Conservation (phyloP, 139 green algal genomes). For the Picochlorum sp. region DNA sequence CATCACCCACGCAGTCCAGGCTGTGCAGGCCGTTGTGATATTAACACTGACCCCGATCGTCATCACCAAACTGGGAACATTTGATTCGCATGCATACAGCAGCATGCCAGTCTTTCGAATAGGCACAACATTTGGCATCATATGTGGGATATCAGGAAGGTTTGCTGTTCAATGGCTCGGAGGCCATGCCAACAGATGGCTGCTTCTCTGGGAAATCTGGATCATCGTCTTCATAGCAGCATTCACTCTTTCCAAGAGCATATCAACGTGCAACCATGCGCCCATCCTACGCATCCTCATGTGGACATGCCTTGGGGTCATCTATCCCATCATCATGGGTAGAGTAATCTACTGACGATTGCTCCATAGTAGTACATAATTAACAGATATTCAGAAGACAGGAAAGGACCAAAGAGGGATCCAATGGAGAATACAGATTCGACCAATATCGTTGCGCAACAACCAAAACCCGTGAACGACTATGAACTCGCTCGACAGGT, state of each 20-base stretch:
- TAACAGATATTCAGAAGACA: too few species aligned
- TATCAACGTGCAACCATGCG: background rate
- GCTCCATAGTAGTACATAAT: too few species aligned
- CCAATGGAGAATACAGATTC: too few species aligned
- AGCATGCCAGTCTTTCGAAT: slow-evolving; percentile 24
- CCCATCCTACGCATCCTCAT: background rate
- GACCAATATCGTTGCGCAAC: too few species aligned
- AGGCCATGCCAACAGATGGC: slow-evolving; percentile 17
- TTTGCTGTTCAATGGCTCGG: slow-evolving; percentile 23
- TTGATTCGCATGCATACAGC: slow-evolving; percentile 12
- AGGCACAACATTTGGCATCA: slow-evolving; percentile 17
- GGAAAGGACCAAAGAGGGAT: too few species aligned
- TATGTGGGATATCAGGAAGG: slow-evolving; percentile 21
- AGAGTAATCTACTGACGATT: too few species aligned
- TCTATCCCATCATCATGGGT: too few species aligned
- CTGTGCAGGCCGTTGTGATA: background rate
- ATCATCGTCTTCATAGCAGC: slow-evolving; percentile 11
- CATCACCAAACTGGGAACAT: background rate
- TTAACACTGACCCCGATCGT: background rate
- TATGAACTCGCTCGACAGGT: too few species aligned
- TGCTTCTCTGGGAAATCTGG: slow-evolving; percentile 28
- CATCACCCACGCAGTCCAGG: background rate
- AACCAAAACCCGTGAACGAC: too few species aligned
- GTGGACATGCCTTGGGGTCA: too few species aligned
- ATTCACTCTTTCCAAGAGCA: background rate